Evolutionary conservation across 345 rosid genomes (phyloP).

Genomic region (Garcia nutans): DNA sequence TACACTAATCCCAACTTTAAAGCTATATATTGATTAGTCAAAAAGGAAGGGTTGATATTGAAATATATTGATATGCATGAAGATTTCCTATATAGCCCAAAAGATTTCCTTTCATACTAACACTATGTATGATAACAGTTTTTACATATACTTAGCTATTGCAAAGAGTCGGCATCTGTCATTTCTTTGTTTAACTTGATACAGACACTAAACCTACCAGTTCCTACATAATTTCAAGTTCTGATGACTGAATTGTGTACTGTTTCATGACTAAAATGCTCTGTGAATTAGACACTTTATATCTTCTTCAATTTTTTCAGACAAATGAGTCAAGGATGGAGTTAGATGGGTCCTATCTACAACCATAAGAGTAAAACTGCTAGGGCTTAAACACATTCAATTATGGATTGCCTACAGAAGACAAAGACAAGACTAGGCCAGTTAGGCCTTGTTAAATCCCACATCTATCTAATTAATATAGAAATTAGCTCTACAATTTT

Average conservation of each 20-base stretch:
- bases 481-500: too few relatives aligned
- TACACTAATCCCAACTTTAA: slow-evolving; percentile 14
- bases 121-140: neutral
- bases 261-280: neutral
- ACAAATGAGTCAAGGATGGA: neutral
- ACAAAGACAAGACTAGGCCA: too few relatives aligned
- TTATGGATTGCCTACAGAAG: slow-evolving; percentile 4
- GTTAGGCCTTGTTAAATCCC: too few relatives aligned
- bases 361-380: too few relatives aligned
- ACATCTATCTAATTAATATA: too few relatives aligned
- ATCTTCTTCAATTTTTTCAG: neutral
- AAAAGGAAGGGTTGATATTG: neutral
- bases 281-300: neutral
- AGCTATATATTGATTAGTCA: neutral
- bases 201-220: neutral
- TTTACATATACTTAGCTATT: neutral
- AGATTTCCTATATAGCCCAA: neutral
- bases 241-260: neutral
- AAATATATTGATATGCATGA: neutral
- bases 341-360: slow-evolving; percentile 2
- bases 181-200: neutral
- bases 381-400: neutral
- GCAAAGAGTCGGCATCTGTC: neutral
- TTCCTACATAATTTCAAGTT: neutral
- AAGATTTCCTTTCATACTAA: neutral